phyloP scores from a whole-genome alignment of 257 asterid genomes.

The Fraxinus pennsylvanica region DNA sequence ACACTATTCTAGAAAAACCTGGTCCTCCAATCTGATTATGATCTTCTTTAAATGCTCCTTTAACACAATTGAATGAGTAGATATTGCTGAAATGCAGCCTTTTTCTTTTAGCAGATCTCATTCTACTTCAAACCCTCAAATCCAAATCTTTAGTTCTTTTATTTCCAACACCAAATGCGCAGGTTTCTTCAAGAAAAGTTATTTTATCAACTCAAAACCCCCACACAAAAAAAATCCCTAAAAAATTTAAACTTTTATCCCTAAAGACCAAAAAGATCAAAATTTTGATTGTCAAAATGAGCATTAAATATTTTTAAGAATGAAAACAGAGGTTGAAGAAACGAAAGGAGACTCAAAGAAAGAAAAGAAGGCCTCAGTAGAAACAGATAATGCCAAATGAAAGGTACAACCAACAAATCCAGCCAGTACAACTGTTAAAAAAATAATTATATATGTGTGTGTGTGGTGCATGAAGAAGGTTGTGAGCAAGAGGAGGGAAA shows the following conservation, averaged over 20 bases:
- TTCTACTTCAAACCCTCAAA: background rate
- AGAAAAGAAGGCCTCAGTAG: conserved; percentile 22
- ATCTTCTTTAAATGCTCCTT: conserved; percentile 48
- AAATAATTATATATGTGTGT: background rate
- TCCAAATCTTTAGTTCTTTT: background rate
- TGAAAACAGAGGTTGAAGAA: conserved; percentile 24
- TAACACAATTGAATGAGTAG: conserved; percentile 70
- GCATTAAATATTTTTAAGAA: too few relatives aligned
- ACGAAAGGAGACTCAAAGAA: conserved; percentile 19
- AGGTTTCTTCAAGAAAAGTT: background rate
- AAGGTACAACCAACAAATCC: conserved; percentile 9
- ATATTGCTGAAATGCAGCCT: conserved; percentile 75
- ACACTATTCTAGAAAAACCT: conserved; percentile 85
- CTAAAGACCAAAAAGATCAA: conserved; percentile 7
- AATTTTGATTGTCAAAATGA: background rate
- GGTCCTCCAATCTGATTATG: conserved; percentile 85
- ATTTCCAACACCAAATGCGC: background rate
- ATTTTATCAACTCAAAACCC: background rate
- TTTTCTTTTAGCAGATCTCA: conserved; percentile 52
- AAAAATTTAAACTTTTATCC: conserved; percentile 13
- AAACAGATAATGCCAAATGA: background rate
- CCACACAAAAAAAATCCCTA: background rate
- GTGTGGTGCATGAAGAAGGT: background rate
- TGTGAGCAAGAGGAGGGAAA: background rate
- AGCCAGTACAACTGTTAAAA: conserved; percentile 19